These are phyloP conservation scores for Alnus glutinosa DNA, from an alignment of 306 rosid species.

Conservation along the genomic window DNA sequence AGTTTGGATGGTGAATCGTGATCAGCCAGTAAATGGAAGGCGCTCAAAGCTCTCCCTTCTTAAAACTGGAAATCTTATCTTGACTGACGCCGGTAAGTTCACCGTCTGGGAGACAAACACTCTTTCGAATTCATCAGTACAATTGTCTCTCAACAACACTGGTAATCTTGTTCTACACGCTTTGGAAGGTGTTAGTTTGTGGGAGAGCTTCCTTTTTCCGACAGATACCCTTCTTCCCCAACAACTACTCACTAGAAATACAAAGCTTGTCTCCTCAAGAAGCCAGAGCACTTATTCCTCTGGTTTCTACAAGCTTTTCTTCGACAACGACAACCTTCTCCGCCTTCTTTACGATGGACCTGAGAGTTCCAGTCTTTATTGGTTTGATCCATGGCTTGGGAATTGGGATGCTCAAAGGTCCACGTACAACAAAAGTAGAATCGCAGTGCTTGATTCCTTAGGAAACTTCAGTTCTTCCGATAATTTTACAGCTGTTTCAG, in stretches of 20 bases:
- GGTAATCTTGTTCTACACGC: constrained; percentile 43
- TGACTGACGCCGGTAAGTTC: constrained; percentile 35
- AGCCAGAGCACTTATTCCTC: constrained; percentile 48
- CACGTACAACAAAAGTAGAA: constrained; percentile 44
- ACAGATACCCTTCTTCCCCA: constrained; percentile 53
- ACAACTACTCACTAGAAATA: constrained; percentile 39
- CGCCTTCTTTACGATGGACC: constrained; percentile 49
- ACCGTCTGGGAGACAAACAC: constrained; percentile 46
- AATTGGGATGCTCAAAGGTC: constrained; percentile 38
- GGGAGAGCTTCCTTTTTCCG: constrained; percentile 56
- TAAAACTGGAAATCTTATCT: constrained; percentile 34
- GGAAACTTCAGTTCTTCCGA: constrained; percentile 59
- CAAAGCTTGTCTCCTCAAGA: constrained; percentile 46
- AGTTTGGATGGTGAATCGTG: constrained; percentile 59
- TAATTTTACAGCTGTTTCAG: constrained; percentile 30
- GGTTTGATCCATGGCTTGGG: constrained; percentile 51
- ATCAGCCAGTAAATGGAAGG: constrained; percentile 41
- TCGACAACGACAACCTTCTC: constrained; percentile 47
- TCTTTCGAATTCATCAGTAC: constrained; percentile 1
- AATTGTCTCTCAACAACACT: constrained; percentile 24
- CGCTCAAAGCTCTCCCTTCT: constrained; percentile 47
- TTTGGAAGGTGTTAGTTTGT: constrained; percentile 20
- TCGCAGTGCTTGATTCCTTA: constrained; percentile 39
- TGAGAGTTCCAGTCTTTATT: constrained; percentile 51
- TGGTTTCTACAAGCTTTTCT: constrained; percentile 48